Base-by-base conservation (phyloP, 2,329 filamentous ascomycete genomes). In the Pyrenophora tritici-repentis region DNA sequence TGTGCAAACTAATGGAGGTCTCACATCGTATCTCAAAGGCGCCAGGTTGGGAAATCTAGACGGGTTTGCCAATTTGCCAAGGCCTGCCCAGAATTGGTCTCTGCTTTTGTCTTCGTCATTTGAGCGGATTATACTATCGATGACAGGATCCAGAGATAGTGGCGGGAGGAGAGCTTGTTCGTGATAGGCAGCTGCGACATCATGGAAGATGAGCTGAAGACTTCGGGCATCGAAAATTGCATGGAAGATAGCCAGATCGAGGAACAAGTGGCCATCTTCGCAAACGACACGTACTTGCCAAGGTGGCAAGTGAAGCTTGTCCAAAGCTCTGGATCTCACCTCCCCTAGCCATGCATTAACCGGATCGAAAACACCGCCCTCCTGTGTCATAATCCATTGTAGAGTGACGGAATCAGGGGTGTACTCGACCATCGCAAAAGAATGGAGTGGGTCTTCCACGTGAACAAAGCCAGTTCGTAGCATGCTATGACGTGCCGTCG, bases 201-300 rank as follows among this genome's bases (percentile, higher is more conserved):
- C 83, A 0, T 76, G 65, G 2, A 96, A 73, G 1, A 97, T 79
- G 0, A 78, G 65, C 3, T 83, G 77, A 9, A 97, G 75, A 7
- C 90, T 91, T 34, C 84, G 80, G 0, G 91, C 92, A 75, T 97
- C 92, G 59, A 95, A 97, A 0, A 97, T 76, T 0, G 89, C 89
- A 73, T 97, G 92, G 56, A 95, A 88, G 2, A 91, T 79, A 8
- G 79, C 82, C 16, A 86, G 65, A 37, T 80, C 73, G 34, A 84
- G 67, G 4, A 65, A 59, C 3, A 39, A 36, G 0, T 48, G 35
- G 0, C 55, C 42, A 0, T 63, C 47, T 0, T 54, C 37, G 2
- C 76, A 58, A 0, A 80, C 66, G 1, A 91, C 40, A 0, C 76
- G 74, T 16, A 90, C 70, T 10, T 75, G 75, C 90, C 90, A 95